Evolutionary conservation across 768 basidiomycete species (phyloP), one percentile per base, ranked within the genome.

Genomic region (Agaricus subrufescens): DNA sequence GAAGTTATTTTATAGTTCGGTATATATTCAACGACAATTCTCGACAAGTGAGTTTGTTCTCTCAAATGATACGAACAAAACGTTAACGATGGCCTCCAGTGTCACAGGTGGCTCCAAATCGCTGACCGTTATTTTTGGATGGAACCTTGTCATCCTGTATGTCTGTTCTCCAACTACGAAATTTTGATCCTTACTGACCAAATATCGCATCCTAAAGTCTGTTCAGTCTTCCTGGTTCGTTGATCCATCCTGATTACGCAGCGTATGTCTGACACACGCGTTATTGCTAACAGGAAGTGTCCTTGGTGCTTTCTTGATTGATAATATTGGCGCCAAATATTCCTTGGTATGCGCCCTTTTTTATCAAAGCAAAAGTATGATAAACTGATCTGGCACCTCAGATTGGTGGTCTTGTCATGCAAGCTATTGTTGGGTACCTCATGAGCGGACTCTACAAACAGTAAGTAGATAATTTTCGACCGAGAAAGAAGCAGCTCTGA

Each of bases 101-200:
- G 76, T 93, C 53, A 85, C 84, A 14, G 84, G 86, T 39, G 68
- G 71, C 25, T 67, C 69, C 31, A 63, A 66, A 8, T 75, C 83
- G 7, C 73, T 94, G 25, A 66, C 72, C 4, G 76, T 86, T 42
- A 76, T 88, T 10, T 85, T 94, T 58, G 92, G 91, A 15, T 94
- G 92, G 94, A 82, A 80, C 60, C 85, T 89, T 44, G 83, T 94
- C 27, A 88, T 93, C 73, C 88, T 89, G 90, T 89, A 67, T 44
- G 81, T 61, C 12, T 34, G 47, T 42, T 9, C n/a, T 50, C 12
- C 31, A 38, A 37, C 3, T 34, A n/a, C 30, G 23, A 19, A 5
- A 3, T 14, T 23, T 47, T n/a, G 56, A 19, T 15, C 19, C 31
- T 31, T 11, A 4, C 2, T 3, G 9, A 37, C 27, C 12, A 12